A percentile compares a stretch with the other conserved stretches of the same genome.
phyloP scores from a whole-genome alignment of 2,329 filamentous ascomycete genomes.

The Colletotrichum endophyticum region DNA sequence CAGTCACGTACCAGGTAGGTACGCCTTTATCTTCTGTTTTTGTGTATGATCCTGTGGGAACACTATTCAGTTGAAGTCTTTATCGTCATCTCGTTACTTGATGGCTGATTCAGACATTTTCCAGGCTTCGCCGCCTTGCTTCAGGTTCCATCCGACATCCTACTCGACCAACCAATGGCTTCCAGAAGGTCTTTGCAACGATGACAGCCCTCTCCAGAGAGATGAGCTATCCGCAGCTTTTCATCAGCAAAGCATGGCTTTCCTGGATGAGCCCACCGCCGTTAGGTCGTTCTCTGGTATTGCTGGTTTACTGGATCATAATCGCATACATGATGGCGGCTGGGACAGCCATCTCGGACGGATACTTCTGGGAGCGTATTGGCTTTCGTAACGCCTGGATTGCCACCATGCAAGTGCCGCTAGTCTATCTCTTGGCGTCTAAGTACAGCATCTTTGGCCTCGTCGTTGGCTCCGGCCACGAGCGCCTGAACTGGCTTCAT shows the following conservation, averaged over 20 bases:
- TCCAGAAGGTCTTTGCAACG: conserved; percentile 38
- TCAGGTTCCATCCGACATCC: neutral
- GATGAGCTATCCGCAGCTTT: conserved; percentile 58
- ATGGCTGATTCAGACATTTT: neutral
- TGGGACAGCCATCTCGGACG: conserved; percentile 53
- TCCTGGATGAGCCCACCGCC: conserved; percentile 65
- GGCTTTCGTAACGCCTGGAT: conserved; percentile 74
- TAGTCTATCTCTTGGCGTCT: conserved; percentile 66
- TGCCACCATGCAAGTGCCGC: conserved; percentile 66
- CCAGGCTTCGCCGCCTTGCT: neutral
- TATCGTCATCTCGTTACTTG: neutral
- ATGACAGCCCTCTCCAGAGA: conserved; percentile 62
- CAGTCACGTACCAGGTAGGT: neutral
- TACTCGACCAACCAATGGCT: neutral
- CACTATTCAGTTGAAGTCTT: neutral
- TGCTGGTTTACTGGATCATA: conserved; percentile 63
- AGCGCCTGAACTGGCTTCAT: conserved; percentile 76
- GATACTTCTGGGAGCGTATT: conserved; percentile 67
- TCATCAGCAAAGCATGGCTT: conserved; percentile 47
- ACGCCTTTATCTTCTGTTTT: neutral
- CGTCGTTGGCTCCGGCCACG: conserved; percentile 68
- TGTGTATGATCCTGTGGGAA: neutral
- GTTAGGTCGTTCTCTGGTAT: conserved; percentile 56
- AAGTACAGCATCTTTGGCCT: conserved; percentile 66
- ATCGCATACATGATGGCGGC: conserved; percentile 62